Evolutionary conservation across 176 grass and related monocot species (phyloP), one percentile per base, ranked within the genome.

Genomic region (Secale cereale): DNA sequence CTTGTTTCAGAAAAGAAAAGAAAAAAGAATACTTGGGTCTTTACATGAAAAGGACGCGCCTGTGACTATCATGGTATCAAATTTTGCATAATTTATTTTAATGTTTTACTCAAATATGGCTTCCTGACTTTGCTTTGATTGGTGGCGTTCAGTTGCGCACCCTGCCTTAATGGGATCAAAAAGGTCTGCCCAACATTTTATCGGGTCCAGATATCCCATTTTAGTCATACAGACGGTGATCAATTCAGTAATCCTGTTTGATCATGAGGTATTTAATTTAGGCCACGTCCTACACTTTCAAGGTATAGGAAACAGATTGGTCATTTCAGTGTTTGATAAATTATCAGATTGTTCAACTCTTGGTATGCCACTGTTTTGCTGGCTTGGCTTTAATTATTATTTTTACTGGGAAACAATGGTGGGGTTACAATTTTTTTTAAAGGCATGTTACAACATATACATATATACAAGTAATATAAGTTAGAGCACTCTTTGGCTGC

Each of bases 1-100:
- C 17, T 86, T 91, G 82, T 78, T 75, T 78, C 25, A 69, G 50
- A 32, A 36, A 48, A 67, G 81, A 87, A 91, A 89, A 87, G 23
- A 40, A 72, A 84, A 70, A 84, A 52, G 31, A 81, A 78, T 77
- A 78, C 30, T 84, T 31, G 70, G 70, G 23, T 67, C 62, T 87
- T 87, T 85, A 91, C 85, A 87, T 81, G 89, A 77, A 78, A 91
- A 71, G 63, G 40, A 52, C 27, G 26, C 41, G 26, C 85, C 46
- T 83, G 77, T 78, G 52, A 27, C 85, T 87, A 64, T 32, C 62
- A 20, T 81, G 63, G 35, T 85, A 19, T 52, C 65, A 15, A 77
- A 19, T 52, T 52, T 86, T 56, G 76, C 45, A 26, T 31, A 20
- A 3, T 8, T 36, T 70, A 8, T 40, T 59, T 46, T 17, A 9